phyloP scores from a whole-genome alignment of 257 asterid species.

The Marsdenia floribunda region DNA sequence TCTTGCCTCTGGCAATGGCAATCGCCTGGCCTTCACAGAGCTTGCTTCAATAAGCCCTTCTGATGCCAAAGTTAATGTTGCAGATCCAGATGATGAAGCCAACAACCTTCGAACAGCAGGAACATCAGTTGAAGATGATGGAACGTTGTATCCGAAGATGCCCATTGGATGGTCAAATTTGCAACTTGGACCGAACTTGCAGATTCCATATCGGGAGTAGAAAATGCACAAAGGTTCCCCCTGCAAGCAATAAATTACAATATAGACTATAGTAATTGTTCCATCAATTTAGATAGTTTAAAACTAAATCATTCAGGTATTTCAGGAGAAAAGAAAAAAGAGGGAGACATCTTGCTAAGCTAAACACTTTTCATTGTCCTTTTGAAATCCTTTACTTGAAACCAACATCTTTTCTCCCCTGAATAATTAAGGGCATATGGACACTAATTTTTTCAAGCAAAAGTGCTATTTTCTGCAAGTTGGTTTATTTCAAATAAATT shows the following conservation, averaged over 20 bases:
- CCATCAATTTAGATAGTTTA: neutral
- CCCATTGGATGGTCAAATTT: constrained; percentile 98
- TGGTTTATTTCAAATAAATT: too few species aligned
- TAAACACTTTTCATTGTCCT: neutral
- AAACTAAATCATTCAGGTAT: neutral
- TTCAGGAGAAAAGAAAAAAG: neutral
- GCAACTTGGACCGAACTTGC: constrained; percentile 99
- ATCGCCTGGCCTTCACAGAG: constrained; percentile 55
- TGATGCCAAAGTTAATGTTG: constrained; percentile 55
- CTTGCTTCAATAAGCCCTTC: constrained; percentile 64
- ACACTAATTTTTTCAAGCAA: too few species aligned
- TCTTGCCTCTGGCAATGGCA: constrained; percentile 63
- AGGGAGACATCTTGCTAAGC: neutral
- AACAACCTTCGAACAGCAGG: constrained; percentile 52
- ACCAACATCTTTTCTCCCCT: neutral
- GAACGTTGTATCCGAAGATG: constrained; percentile 52
- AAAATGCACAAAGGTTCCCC: constrained; percentile 89
- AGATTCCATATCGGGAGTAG: constrained; percentile 92
- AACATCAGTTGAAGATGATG: constrained; percentile 57
- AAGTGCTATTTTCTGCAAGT: too few species aligned
- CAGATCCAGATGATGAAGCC: constrained; percentile 68
- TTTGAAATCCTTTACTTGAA: neutral
- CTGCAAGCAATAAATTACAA: constrained; percentile 33
- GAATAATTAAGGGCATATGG: neutral
- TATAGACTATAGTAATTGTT: constrained; percentile 1